phyloP scores from a whole-genome alignment of 805 yeast genomes.

The Wickerhamiella slavikovae region DNA sequence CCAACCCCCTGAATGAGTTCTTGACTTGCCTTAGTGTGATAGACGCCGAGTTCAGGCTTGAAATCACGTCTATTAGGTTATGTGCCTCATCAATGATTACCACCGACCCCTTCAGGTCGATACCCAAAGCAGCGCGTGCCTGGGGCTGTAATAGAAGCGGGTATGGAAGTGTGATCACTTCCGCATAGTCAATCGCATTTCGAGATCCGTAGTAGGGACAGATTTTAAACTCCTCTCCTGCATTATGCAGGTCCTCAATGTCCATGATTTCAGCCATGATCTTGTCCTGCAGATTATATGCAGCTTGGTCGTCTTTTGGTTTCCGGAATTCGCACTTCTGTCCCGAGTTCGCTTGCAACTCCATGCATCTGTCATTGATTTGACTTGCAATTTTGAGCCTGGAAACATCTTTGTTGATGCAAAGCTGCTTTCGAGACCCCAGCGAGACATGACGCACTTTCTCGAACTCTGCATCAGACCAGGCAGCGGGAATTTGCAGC shows the following conservation, averaged over 20 bases:
- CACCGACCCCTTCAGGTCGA: constrained; percentile 41
- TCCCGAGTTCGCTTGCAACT: constrained; percentile 30
- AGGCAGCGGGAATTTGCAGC: constrained; percentile 44
- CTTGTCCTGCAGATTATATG: constrained; percentile 31
- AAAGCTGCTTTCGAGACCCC: constrained; percentile 70
- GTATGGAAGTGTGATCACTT: constrained; percentile 69
- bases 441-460: constrained; percentile 47
- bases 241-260: constrained; percentile 51
- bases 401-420: constrained; percentile 47
- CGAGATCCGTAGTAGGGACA: constrained; percentile 77
- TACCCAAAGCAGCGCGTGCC: constrained; percentile 36
- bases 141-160: constrained; percentile 47
- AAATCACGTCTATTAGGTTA: constrained; percentile 59
- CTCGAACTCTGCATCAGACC: constrained; percentile 24
- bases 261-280: constrained; percentile 39
- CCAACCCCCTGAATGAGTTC: constrained; percentile 27
- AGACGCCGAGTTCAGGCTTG: constrained; percentile 42
- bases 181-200: constrained; percentile 34
- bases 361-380: constrained; percentile 67
- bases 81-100: constrained; percentile 88
- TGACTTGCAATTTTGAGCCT: constrained; percentile 27
- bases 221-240: constrained; percentile 35
- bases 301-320: constrained; percentile 15
- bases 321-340: constrained; percentile 24
- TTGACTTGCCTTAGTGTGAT: constrained; percentile 31